A percentile compares a stretch with the other conserved stretches of the same genome.
Conservation (phyloP, 2,329 filamentous ascomycete species). For the Juglanconis oblonga region DNA sequence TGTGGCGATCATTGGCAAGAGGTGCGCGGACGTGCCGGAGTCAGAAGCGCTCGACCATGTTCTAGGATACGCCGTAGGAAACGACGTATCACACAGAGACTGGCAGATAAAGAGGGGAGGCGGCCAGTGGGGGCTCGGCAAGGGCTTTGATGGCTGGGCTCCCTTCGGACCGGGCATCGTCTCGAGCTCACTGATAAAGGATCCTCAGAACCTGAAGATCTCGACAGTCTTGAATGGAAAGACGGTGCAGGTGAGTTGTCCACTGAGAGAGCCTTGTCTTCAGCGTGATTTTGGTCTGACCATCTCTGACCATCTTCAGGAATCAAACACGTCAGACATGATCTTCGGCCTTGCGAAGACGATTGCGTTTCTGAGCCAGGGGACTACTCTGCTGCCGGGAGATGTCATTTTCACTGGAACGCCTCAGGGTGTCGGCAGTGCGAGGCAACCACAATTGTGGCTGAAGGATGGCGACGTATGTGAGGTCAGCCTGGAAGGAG, state of each 20-base stretch:
- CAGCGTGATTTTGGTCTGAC: slow-evolving; percentile 5
- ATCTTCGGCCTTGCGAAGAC: slow-evolving; percentile 60
- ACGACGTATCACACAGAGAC: slow-evolving; percentile 78
- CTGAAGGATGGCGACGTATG: slow-evolving; percentile 68
- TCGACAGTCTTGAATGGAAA: slow-evolving; percentile 58
- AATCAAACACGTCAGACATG: slow-evolving; percentile 58
- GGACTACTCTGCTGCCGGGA: slow-evolving; percentile 61
- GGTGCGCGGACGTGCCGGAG: slow-evolving; percentile 63
- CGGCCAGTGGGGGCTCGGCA: slow-evolving; percentile 69
- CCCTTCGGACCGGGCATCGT: slow-evolving; percentile 73
- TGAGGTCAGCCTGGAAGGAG: slow-evolving; percentile 63
- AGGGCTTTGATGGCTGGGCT: slow-evolving; percentile 74
- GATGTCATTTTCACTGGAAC: slow-evolving; percentile 68
- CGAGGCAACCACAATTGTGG: slow-evolving; percentile 64
- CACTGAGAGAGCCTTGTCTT: background rate
- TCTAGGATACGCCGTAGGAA: slow-evolving; percentile 71
- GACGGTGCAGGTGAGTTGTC: slow-evolving; percentile 44
- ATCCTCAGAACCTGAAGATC: slow-evolving; percentile 57
- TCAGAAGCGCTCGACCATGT: slow-evolving; percentile 67
- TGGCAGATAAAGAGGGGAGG: slow-evolving; percentile 70
- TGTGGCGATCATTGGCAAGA: slow-evolving; percentile 68
- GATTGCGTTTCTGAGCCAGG: slow-evolving; percentile 58
- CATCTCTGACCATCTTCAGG: slow-evolving; percentile 26
- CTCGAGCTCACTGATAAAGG: slow-evolving; percentile 48
- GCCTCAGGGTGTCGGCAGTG: slow-evolving; percentile 62